Evolutionary conservation across 176 grass and related monocot species (phyloP).

Genomic region (Zea mays): DNA sequence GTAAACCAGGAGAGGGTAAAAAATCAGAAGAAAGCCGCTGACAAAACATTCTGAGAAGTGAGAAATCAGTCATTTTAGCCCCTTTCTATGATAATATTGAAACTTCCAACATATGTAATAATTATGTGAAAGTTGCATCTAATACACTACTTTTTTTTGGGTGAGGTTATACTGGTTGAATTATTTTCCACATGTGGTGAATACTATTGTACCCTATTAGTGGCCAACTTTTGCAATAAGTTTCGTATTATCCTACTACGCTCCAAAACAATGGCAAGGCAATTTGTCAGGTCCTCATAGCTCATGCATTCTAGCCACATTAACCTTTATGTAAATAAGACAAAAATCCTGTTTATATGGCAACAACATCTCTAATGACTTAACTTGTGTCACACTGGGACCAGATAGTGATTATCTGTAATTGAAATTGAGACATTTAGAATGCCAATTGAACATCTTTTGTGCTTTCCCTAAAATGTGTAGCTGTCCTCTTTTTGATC

Average conservation of each 20-base stretch:
- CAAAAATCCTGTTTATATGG: conserved; percentile 19
- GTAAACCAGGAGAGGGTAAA: neutral
- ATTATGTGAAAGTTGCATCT: neutral
- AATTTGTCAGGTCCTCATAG: neutral
- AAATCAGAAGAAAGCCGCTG: neutral
- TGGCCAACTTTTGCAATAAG: conserved; percentile 4
- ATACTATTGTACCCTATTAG: neutral
- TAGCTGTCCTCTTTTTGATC: neutral
- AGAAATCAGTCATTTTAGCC: neutral
- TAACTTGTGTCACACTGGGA: neutral
- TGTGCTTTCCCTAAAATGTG: neutral
- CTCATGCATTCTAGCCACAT: neutral
- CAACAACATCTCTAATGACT: neutral
- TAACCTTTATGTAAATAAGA: conserved; percentile 1
- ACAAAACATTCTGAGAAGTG: neutral
- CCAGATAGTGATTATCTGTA: conserved; percentile 5
- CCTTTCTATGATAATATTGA: neutral
- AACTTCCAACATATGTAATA: neutral
- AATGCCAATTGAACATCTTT: neutral
- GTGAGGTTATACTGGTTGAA: neutral
- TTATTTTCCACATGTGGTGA: neutral
- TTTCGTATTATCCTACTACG: neutral
- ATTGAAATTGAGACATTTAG: conserved; percentile 12
- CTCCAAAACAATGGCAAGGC: neutral
- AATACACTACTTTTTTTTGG: neutral